Base-by-base conservation (phyloP, 805 yeast genomes). In the Myxozyma lipomycoides region DNA sequence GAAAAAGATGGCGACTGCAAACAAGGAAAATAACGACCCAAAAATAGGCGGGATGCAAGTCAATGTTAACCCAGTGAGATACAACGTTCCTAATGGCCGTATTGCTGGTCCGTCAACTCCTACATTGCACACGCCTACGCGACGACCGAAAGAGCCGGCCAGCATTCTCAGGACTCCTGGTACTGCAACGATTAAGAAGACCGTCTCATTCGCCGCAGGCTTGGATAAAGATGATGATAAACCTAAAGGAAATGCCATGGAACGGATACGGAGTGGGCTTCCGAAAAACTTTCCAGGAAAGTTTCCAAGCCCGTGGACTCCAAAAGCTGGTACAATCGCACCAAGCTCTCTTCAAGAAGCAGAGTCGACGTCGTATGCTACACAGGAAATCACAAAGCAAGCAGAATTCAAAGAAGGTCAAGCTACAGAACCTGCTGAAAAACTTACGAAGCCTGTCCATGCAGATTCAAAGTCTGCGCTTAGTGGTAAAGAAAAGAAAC, bases 221-320 rank as follows among this genome's bases (percentile, higher is more conserved):
- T 40, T 26, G 22, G 30, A 25, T 12, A 25, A 26, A 9, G 18
- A 15, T 22, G 12, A n/a, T 21, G 36, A 36, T 24, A 34, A 3
- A 4, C 7, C n/a, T 4, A 19, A 19, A n/a, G 32, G 22, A 12
- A 15, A 4, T 24, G 32, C 15, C 10, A n/a, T n/a, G 12, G 43
- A 37, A n/a, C 28, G 52, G 18, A 39, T 56, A 10, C 46, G 52
- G 35, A 52, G 62, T 17, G 61, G 62, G 4, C 43, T 59, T 10
- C 61, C 62, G 3, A 30, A 40, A 12, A 43, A 55, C 25, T 59
- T 52, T 46, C 62, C 62, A 2, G 62, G 62, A 12, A 59, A 56
- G 34, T 58, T 60, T 36, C 62, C 62, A 2, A 60, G 62, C 47
- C 61, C 61, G 4, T 54, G 50, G 52, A 54, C 58, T 4, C 58